These are phyloP conservation scores for Solanum hybrid DNA, from an alignment of 305 asterid species.

Conservation along the genomic window DNA sequence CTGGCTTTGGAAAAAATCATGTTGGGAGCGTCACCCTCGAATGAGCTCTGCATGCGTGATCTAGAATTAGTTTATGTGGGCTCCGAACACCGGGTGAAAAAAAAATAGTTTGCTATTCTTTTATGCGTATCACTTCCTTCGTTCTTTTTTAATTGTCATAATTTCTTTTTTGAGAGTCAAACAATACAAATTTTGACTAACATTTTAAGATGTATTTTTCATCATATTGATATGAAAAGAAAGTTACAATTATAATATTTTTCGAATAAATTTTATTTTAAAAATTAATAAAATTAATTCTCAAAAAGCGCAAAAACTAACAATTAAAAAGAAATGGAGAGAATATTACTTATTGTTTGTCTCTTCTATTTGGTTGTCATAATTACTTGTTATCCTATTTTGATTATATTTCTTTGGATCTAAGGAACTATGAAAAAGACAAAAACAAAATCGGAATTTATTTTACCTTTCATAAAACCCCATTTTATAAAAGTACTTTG, in stretches of 20 bases:
- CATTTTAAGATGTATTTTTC: no score
- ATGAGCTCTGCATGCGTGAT: not conserved
- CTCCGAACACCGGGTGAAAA: fast-evolving
- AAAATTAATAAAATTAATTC: no score
- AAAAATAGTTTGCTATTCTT: not conserved
- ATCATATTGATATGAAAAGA: no score
- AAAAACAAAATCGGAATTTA: not conserved
- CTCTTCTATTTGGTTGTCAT: not conserved
- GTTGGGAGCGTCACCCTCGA: not conserved
- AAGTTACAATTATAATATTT: no score
- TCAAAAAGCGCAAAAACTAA: fast-evolving
- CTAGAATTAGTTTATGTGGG: not conserved
- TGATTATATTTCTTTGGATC: not conserved
- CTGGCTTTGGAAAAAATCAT: not conserved
- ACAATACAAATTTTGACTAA: not conserved
- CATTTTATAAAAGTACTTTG: not conserved
- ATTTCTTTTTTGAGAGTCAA: no score
- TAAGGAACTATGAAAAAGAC: not conserved
- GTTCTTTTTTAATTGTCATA: not conserved
- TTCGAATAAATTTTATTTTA: fast-evolving
- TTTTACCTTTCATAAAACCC: not conserved
- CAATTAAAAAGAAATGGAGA: no score
- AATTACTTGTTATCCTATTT: not conserved
- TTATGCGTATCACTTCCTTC: not conserved
- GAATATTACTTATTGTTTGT: not conserved